phyloP scores from a whole-genome alignment of 2,329 filamentous ascomycete genomes.

The Fusarium chuoi region DNA sequence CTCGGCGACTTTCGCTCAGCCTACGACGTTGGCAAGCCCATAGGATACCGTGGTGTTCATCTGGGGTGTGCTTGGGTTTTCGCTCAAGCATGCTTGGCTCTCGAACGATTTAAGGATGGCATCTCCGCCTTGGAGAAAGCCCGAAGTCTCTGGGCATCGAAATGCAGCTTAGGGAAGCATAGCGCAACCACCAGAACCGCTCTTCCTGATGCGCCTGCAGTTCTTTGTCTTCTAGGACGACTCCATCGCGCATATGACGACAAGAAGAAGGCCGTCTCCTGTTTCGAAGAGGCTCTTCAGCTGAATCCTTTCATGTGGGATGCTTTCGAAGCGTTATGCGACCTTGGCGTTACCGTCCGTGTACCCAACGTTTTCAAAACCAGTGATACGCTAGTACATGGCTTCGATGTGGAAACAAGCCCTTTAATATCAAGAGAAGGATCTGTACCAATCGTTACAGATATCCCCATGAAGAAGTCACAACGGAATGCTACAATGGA shows the following conservation, averaged over 20 bases:
- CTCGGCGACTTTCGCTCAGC: constrained; percentile 86
- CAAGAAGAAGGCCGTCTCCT: constrained; percentile 83
- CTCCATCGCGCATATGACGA: constrained; percentile 85
- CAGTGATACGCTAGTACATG: constrained; percentile 64
- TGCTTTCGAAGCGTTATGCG: constrained; percentile 88
- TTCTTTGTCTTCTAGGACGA: constrained; percentile 87
- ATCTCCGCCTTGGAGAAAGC: constrained; percentile 86
- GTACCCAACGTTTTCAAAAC: constrained; percentile 88
- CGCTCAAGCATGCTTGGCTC: constrained; percentile 84
- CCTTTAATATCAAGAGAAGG: constrained; percentile 52
- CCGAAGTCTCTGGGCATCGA: constrained; percentile 77
- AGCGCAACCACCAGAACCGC: constrained; percentile 78
- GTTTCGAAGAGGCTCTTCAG: constrained; percentile 89
- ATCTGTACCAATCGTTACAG: constrained; percentile 48
- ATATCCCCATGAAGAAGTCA: constrained; percentile 56
- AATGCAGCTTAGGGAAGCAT: constrained; percentile 84
- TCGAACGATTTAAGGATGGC: constrained; percentile 84
- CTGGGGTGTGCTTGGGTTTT: constrained; percentile 91
- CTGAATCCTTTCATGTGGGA: constrained; percentile 98
- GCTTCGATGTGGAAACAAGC: constrained; percentile 54
- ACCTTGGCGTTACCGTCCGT: constrained; percentile 83
- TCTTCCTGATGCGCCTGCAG: constrained; percentile 83
- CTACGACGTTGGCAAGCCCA: constrained; percentile 80
- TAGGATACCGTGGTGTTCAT: constrained; percentile 77
- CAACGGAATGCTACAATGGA: constrained; percentile 52